Percentiles rank a stretch among this genome's conserved stretches.
Evolutionary conservation across 768 basidiomycete species (phyloP).

Genomic region (Boletus sp.): DNA sequence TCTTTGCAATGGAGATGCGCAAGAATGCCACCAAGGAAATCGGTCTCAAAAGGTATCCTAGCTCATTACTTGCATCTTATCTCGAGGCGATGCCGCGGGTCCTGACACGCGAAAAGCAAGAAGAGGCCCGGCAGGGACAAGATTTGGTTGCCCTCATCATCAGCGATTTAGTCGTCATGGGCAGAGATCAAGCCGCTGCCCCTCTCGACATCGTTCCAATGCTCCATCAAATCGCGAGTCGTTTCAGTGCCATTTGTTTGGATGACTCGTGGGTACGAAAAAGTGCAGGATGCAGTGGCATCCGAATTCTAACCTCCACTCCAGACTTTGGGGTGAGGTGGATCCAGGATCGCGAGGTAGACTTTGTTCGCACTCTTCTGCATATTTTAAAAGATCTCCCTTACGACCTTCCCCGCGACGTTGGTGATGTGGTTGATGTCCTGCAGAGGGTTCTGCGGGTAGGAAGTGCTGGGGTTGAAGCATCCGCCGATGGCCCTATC

Average conservation of each 20-base stretch:
- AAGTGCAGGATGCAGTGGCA: constrained; percentile 84
- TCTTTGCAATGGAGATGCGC: constrained; percentile 75
- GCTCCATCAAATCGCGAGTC: constrained; percentile 76
- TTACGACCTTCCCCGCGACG: constrained; percentile 78
- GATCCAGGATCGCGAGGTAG: constrained; percentile 83
- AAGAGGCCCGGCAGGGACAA: constrained; percentile 59
- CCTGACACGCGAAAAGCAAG: constrained; percentile 60
- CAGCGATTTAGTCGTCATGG: constrained; percentile 60
- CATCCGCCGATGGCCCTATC: constrained; percentile 40
- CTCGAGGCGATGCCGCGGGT: constrained; percentile 81
- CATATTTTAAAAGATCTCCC: constrained; percentile 95
- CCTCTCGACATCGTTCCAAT: constrained; percentile 60
- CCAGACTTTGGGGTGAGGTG: constrained; percentile 71
- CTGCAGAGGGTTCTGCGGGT: constrained; percentile 64
- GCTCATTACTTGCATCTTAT: constrained; percentile 59
- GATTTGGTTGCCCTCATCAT: constrained; percentile 61
- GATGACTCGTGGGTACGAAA: constrained; percentile 90
- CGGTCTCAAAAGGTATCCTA: constrained; percentile 51
- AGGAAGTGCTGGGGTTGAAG: constrained; percentile 49
- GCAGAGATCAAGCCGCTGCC: constrained; percentile 42
- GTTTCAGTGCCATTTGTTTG: constrained; percentile 82
- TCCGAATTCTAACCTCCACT: constrained; percentile 73
- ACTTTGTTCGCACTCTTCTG: constrained; percentile 84
- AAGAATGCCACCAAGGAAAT: constrained; percentile 53
- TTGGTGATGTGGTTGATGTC: constrained; percentile 75